Evolutionary conservation across 176 grass and related monocot genomes (phyloP).

Genomic region (Triticum timopheevii): DNA sequence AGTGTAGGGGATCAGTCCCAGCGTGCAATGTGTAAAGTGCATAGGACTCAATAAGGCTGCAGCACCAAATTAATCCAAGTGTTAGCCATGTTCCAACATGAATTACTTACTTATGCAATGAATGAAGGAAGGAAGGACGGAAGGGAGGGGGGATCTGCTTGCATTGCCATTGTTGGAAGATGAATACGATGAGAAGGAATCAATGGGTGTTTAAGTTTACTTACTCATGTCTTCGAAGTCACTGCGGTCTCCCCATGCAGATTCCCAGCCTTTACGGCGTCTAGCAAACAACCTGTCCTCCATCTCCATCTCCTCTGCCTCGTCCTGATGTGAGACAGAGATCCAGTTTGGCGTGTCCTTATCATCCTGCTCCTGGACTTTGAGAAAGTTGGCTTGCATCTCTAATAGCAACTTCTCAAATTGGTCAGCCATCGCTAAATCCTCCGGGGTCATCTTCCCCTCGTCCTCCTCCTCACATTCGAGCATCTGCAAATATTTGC

Average conservation of each 20-base stretch:
- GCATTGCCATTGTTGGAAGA: neutral
- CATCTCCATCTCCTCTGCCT: neutral
- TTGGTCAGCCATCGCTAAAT: neutral
- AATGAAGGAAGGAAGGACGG: neutral
- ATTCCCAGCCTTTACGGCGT: neutral
- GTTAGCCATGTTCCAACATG: neutral
- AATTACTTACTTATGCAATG: neutral
- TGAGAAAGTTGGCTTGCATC: neutral
- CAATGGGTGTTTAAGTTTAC: neutral
- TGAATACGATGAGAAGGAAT: neutral
- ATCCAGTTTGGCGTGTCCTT: neutral
- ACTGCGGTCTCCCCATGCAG: neutral
- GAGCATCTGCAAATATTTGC: neutral
- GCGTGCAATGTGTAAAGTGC: neutral
- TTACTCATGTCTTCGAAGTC: neutral
- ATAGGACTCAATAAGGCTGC: constrained; percentile 3
- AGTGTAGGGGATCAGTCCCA: neutral
- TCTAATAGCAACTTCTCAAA: neutral
- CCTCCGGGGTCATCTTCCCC: neutral
- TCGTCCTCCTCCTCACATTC: neutral
- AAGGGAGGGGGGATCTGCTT: neutral
- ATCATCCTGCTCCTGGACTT: neutral
- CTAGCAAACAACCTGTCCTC: neutral
- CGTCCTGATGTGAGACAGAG: neutral
- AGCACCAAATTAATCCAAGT: neutral